Base-by-base conservation (phyloP, 2,329 filamentous ascomycete genomes). In the Alternaria postmessia region DNA sequence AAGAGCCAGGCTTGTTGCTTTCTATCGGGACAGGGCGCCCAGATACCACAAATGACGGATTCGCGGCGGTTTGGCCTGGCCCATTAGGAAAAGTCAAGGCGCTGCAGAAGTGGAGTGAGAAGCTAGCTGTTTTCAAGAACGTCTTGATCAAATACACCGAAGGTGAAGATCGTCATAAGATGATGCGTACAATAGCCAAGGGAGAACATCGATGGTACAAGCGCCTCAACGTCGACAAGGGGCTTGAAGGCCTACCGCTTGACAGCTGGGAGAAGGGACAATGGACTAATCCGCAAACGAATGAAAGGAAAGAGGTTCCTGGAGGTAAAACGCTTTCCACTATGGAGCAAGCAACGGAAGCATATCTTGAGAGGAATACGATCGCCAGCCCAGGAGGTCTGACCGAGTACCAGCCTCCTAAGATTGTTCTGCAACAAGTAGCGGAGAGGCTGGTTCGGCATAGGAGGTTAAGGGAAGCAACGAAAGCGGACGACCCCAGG, bases 161-260 rank as follows among this genome's bases (percentile, higher is more conserved):
- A 65, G 82, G 82, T 36, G 82, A 84, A 63, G 77, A 80, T 43
- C 76, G 80, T 56, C 82, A 84, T 62, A 75, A 81, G 39, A 78
- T 78, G 54, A 83, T 83, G 81, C 74, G 80, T 9, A 75, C 78
- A 24, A 79, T 81, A 26, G 81, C 82, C 1, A 77, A 76, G 38
- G 82, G 82, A 42, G 81, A 84, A 64, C 75, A 83, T 58, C 80
- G 80, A 1, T 84, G 82, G 82, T 84, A 84, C 66, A 84, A 84
- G 66, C 77, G 82, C 1, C 65, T 84, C 4, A 84, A 84, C 54
- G 82, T 84, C 26, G 75, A 78, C 22, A 71, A 76, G 28, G 82
- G 82, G 0, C 72, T 84, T 28, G 75, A 83, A 59, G 75, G 78
- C 38, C 79, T 84, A 73, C 73, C 78, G 4, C 71, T 84, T 24